Conservation (phyloP, 2,329 filamentous ascomycete genomes). For the Ascosphaera acerosa region DNA sequence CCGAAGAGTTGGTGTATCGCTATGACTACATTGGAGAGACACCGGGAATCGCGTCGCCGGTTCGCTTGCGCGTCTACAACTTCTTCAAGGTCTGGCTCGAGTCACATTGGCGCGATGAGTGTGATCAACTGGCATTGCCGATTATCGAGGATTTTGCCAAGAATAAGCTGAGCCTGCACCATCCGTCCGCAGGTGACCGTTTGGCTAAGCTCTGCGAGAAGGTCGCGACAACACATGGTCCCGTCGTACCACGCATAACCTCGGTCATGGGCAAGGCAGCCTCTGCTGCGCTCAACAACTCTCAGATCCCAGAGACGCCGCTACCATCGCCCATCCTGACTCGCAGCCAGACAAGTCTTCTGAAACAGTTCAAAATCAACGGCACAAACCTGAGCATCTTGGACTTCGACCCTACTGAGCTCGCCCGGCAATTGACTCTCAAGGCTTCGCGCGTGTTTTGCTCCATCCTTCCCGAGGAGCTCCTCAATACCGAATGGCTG, state of each 20-base stretch:
- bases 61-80: conserved; percentile 81
- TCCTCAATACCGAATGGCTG: conserved; percentile 80
- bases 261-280: conserved; percentile 75
- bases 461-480: conserved; percentile 72
- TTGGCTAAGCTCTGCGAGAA: conserved; percentile 56
- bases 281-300: too few species aligned
- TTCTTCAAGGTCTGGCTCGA: conserved; percentile 95
- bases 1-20: conserved; percentile 60
- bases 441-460: conserved; percentile 85
- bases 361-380: conserved; percentile 51
- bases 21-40: conserved; percentile 79
- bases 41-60: conserved; percentile 47
- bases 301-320: conserved; percentile 43
- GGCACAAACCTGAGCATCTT: conserved; percentile 46
- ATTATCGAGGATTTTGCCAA: conserved; percentile 61
- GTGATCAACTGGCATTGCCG: conserved; percentile 49
- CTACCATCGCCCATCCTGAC: conserved; percentile 43
- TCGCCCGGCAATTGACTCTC: conserved; percentile 77
- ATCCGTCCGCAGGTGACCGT: conserved; percentile 59
- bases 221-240: conserved; percentile 45
- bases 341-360: conserved; percentile 47
- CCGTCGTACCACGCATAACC: conserved; percentile 56
- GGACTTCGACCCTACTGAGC: conserved; percentile 74
- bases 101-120: conserved; percentile 72
- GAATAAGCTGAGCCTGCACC: conserved; percentile 36